Evolutionary conservation across 2,329 filamentous ascomycete species (phyloP), one percentile per base, ranked within the genome.

Genomic region (Colletotrichum phormii): DNA sequence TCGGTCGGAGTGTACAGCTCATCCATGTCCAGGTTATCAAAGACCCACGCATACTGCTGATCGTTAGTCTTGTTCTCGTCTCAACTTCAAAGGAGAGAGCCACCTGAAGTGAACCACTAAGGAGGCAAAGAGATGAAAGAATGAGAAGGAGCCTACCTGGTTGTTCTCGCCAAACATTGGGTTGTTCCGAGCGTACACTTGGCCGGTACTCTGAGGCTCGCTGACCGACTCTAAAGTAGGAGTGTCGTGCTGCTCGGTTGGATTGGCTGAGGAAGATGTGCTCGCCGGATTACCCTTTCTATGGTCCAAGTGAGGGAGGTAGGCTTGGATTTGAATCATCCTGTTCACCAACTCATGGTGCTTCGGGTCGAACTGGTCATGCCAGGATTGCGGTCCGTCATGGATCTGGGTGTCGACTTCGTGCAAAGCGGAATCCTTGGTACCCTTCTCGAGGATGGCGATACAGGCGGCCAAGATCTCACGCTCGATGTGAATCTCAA

Each of bases 401-500:
- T 46, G 24, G 8, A 22, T n/a, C 12, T n/a, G 31, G 13, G 5
- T 8, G 13, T 31, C 18, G n/a, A 15, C 35, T 9, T 69, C 49
- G 31, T 26, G 9, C 18, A 35, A 9, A 31, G 9, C 7, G 24
- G 54, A 8, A 2, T 6, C 13, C 2, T 15, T 42, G 24, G 29
- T 69, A 3, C 18, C 53, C 11, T 53, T 54, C n/a, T 63, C 49
- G 24, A 63, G 29, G 4, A 33, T 57, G 18, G 55, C 9, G 2
- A 55, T n/a, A 26, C 60, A 65, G 7, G 11, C 11, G 18, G 26
- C 46, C 4, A 80, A 31, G 8, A 81, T 71, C 8, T 77, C 75
- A 55, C 72, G 67, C 22, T 80, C 76, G 1, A 80, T 74, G 5
- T 72, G 42, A 13, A 81, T 42, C 6, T 69, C 66, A 11, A 81